phyloP scores from a whole-genome alignment of 2,329 filamentous ascomycete genomes.

The Ceratocystis ficicola region DNA sequence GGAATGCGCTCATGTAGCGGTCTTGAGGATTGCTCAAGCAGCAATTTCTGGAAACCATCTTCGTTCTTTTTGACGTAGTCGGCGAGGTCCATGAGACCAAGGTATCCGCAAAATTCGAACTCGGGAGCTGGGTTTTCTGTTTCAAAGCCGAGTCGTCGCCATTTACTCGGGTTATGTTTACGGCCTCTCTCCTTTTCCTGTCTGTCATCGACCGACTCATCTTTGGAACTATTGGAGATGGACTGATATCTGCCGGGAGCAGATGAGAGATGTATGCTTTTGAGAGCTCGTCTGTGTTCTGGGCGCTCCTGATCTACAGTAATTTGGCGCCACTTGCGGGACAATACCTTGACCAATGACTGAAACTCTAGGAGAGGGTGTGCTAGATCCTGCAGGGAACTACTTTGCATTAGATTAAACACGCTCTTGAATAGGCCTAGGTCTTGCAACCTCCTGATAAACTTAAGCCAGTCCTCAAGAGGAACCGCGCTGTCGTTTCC shows the following conservation, averaged over 20 bases:
- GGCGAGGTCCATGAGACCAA: slow-evolving; percentile 95
- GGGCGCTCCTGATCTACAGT: slow-evolving; percentile 72
- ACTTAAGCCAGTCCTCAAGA: slow-evolving; percentile 78
- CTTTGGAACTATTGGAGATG: slow-evolving; percentile 33
- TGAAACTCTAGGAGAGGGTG: slow-evolving; percentile 90
- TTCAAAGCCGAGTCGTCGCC: slow-evolving; percentile 83
- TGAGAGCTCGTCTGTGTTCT: slow-evolving; percentile 78
- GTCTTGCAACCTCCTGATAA: slow-evolving; percentile 88
- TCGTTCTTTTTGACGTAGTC: slow-evolving; percentile 89
- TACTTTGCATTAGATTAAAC: slow-evolving; percentile 87
- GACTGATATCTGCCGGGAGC: slow-evolving; percentile 45
- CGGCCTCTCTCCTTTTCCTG: slow-evolving; percentile 47
- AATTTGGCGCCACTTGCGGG: slow-evolving; percentile 80
- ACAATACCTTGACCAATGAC: slow-evolving; percentile 71
- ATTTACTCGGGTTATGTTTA: slow-evolving; percentile 78
- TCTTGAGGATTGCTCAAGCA: slow-evolving; percentile 75
- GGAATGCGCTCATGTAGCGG: slow-evolving; percentile 66
- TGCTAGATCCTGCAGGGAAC: slow-evolving; percentile 77
- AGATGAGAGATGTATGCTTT: slow-evolving; percentile 73
- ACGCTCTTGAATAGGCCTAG: slow-evolving; percentile 85
- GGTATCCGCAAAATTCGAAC: slow-evolving; percentile 72
- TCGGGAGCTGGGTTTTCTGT: slow-evolving; percentile 77
- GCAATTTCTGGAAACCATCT: slow-evolving; percentile 80
- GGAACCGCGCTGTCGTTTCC: slow-evolving; percentile 30
- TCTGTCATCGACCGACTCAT: slow-evolving; percentile 26